Conservation (phyloP, 2,329 filamentous ascomycete genomes). For the Xylariales sp. region DNA sequence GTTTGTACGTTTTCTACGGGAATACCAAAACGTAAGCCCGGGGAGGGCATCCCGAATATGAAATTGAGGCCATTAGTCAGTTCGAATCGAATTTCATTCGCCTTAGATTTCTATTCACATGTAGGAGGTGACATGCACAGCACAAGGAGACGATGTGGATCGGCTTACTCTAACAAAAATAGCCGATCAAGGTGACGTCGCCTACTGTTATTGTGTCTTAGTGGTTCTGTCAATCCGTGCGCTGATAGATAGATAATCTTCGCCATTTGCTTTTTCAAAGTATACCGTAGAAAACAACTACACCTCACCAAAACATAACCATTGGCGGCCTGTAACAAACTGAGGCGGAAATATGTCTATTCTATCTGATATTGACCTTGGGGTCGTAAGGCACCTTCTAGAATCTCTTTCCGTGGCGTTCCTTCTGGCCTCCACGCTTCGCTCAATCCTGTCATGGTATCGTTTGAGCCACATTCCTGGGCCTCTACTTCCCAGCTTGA, state of each 20-base stretch:
- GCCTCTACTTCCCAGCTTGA: slow-evolving; percentile 38
- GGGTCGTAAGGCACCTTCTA: slow-evolving; percentile 3
- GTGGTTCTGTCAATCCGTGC: neutral
- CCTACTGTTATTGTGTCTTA: neutral
- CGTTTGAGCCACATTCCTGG: slow-evolving; percentile 43
- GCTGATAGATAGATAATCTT: neutral
- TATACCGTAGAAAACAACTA: neutral
- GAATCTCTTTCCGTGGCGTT: slow-evolving; percentile 7
- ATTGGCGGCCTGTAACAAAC: neutral
- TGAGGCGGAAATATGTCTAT: slow-evolving; percentile 5
- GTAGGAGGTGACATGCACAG: too few species aligned
- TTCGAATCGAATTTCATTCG: too few species aligned
- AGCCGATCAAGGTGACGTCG: neutral
- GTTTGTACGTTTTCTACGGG: neutral
- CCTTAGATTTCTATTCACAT: too few species aligned
- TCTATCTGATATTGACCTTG: slow-evolving; percentile 12
- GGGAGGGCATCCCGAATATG: slow-evolving; percentile 2
- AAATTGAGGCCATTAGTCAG: neutral
- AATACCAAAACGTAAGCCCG: slow-evolving; percentile 9
- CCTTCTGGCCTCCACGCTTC: slow-evolving; percentile 1
- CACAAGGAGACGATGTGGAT: neutral
- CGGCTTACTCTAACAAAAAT: neutral
- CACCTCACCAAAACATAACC: neutral
- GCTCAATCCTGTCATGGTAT: slow-evolving; percentile 26
- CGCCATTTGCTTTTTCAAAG: too few species aligned